Conservation (phyloP, 352 stramenopile species). For the Globisporangium camurandrum region DNA sequence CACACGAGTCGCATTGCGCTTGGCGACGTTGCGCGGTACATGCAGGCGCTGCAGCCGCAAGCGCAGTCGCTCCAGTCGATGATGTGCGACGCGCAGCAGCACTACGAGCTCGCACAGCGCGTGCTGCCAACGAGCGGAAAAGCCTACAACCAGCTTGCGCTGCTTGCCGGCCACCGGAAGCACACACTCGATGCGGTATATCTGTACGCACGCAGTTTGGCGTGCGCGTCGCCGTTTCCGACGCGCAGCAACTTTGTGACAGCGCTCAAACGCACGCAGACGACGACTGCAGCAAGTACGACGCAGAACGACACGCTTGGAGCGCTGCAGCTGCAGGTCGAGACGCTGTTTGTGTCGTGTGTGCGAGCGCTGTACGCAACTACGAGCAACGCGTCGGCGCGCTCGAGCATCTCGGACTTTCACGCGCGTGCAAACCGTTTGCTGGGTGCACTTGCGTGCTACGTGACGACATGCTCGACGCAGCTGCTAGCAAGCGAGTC, state of each 20-base stretch:
- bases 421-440: background rate
- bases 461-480: conserved; percentile 3
- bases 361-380: conserved; percentile 1
- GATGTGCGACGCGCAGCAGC: conserved; percentile 18
- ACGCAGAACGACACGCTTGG: background rate
- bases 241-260: conserved; percentile 30
- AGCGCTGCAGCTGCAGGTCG: conserved; percentile 6
- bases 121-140: conserved; percentile 40
- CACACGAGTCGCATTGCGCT: conserved; percentile 40
- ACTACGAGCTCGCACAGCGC: conserved; percentile 29
- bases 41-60: conserved; percentile 17
- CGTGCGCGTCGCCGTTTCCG: conserved; percentile 30
- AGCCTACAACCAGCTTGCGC: conserved; percentile 53
- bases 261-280: conserved; percentile 14
- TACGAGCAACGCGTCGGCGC: background rate
- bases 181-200: conserved; percentile 31
- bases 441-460: conserved; percentile 1
- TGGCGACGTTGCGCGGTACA: conserved; percentile 39
- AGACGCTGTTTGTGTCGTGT: conserved; percentile 5
- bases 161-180: conserved; percentile 27
- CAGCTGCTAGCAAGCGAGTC: conserved; percentile 3
- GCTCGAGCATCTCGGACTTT: too few species aligned
- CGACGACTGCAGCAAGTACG: background rate
- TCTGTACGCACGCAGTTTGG: conserved; percentile 35
- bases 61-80: conserved; percentile 13